A percentile compares a stretch with the other conserved stretches of the same genome.
Evolutionary conservation across 306 rosid genomes (phyloP).

Genomic region (Casuarina equisetifolia): DNA sequence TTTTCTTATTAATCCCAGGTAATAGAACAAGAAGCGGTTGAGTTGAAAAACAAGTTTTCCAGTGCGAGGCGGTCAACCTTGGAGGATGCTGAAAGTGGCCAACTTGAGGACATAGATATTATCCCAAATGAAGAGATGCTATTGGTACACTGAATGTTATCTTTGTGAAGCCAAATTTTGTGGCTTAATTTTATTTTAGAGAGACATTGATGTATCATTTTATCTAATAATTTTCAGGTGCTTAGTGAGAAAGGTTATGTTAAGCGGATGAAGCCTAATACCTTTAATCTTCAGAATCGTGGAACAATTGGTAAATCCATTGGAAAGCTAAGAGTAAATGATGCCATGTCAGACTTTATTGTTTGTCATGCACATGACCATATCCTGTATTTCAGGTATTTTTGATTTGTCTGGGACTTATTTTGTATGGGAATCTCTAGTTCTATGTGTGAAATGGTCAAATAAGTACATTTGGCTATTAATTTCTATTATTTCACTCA

Average conservation of each 20-base stretch:
- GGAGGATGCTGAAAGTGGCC: slow-evolving; percentile 86
- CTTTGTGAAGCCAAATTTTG: slow-evolving; percentile 13
- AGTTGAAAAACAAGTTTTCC: slow-evolving; percentile 77
- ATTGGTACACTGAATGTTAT: slow-evolving; percentile 54
- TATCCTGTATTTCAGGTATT: slow-evolving; percentile 89
- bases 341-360: slow-evolving; percentile 92
- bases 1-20: slow-evolving; percentile 36
- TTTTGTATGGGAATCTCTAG: background rate
- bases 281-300: slow-evolving; percentile 88
- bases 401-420: background rate
- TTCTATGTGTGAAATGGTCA: background rate
- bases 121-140: slow-evolving; percentile 96
- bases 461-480: too few species aligned
- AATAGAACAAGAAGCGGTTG: slow-evolving; percentile 85
- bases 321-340: slow-evolving; percentile 91
- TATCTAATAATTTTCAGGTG: slow-evolving; percentile 52
- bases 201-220: background rate
- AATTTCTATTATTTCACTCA: too few species aligned
- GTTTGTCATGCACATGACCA: slow-evolving; percentile 94
- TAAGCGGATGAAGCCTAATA: slow-evolving; percentile 90
- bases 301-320: slow-evolving; percentile 99
- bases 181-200: background rate
- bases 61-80: slow-evolving; percentile 77
- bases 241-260: slow-evolving; percentile 94
- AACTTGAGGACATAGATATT: slow-evolving; percentile 93